Evolutionary conservation across 2,329 filamentous ascomycete species (phyloP).

Genomic region (Cadophora malorum): DNA sequence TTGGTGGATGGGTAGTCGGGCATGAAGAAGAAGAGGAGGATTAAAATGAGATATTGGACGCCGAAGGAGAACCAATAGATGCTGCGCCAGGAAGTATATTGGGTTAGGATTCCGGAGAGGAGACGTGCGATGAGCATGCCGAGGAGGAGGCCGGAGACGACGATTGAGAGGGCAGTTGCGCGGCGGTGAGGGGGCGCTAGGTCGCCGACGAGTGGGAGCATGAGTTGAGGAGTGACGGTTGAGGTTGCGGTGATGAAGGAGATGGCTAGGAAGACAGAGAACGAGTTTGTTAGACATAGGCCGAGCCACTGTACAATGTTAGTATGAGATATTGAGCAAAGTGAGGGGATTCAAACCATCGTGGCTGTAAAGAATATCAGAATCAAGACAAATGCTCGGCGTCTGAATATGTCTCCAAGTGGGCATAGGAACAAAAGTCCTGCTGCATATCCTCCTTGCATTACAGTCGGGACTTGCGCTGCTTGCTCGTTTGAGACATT

Average conservation of each 20-base stretch:
- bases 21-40: slow-evolving; percentile 74
- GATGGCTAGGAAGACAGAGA: slow-evolving; percentile 69
- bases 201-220: slow-evolving; percentile 82
- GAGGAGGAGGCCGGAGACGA: slow-evolving; percentile 76
- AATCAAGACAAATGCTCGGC: slow-evolving; percentile 72
- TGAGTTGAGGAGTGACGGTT: slow-evolving; percentile 79
- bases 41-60: slow-evolving; percentile 71
- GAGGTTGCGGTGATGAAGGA: slow-evolving; percentile 78
- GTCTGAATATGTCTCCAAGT: slow-evolving; percentile 71
- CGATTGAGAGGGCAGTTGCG: slow-evolving; percentile 73
- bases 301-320: slow-evolving; percentile 62
- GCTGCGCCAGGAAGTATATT: slow-evolving; percentile 76
- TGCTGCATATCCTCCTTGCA: slow-evolving; percentile 79
- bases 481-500: slow-evolving; percentile 72
- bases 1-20: slow-evolving; percentile 83
- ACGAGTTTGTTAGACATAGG: slow-evolving; percentile 71
- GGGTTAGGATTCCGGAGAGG: slow-evolving; percentile 75
- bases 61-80: slow-evolving; percentile 81
- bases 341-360: slow-evolving; percentile 53
- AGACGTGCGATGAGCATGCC: slow-evolving; percentile 79
- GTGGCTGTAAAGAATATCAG: slow-evolving; percentile 73
- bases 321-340: neutral
- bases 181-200: slow-evolving; percentile 73
- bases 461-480: slow-evolving; percentile 72
- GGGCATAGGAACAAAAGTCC: slow-evolving; percentile 79